phyloP scores from a whole-genome alignment of 352 stramenopile species.

The Phytopythium delawarense region DNA sequence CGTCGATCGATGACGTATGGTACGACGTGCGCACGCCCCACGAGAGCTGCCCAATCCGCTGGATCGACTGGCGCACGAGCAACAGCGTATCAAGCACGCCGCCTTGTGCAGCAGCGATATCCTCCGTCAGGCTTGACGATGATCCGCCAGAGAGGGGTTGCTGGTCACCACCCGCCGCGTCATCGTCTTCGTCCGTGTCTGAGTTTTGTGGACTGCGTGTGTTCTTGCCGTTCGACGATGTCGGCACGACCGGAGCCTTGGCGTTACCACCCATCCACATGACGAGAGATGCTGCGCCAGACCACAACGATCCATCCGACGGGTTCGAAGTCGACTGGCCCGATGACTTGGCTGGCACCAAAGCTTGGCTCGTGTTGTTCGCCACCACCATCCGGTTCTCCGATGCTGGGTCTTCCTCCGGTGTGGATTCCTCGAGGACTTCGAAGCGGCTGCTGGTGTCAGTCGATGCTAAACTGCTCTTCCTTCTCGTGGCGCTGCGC shows the following conservation, averaged over 20 bases:
- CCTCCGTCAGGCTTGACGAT: slow-evolving; percentile 47
- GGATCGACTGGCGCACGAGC: slow-evolving; percentile 81
- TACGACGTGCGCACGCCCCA: slow-evolving; percentile 83
- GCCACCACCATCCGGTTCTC: slow-evolving; percentile 44
- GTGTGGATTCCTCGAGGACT: slow-evolving; percentile 30
- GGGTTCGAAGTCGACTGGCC: slow-evolving; percentile 1
- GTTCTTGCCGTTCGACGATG: slow-evolving; percentile 14
- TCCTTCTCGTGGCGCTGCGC: background rate
- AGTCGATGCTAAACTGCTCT: background rate
- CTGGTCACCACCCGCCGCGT: slow-evolving; percentile 38
- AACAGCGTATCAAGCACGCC: slow-evolving; percentile 75
- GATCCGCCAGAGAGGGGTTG: slow-evolving; percentile 46
- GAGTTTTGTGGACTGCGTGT: slow-evolving; percentile 61
- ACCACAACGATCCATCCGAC: slow-evolving; percentile 20
- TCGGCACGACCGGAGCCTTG: slow-evolving; percentile 32
- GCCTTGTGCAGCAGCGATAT: slow-evolving; percentile 45
- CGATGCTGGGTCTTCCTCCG: slow-evolving; percentile 26
- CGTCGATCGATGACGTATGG: slow-evolving; percentile 79
- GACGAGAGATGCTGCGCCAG: slow-evolving; percentile 44
- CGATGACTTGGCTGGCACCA: slow-evolving; percentile 10
- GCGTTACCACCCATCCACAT: slow-evolving; percentile 52
- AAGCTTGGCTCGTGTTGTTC: slow-evolving; percentile 16
- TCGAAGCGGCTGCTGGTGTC: slow-evolving; percentile 15
- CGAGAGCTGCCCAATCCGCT: slow-evolving; percentile 76
- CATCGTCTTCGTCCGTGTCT: slow-evolving; percentile 72